Base-by-base conservation (phyloP, 1,284 basidiomycete species). In the Kalmanozyma brasiliensis region DNA sequence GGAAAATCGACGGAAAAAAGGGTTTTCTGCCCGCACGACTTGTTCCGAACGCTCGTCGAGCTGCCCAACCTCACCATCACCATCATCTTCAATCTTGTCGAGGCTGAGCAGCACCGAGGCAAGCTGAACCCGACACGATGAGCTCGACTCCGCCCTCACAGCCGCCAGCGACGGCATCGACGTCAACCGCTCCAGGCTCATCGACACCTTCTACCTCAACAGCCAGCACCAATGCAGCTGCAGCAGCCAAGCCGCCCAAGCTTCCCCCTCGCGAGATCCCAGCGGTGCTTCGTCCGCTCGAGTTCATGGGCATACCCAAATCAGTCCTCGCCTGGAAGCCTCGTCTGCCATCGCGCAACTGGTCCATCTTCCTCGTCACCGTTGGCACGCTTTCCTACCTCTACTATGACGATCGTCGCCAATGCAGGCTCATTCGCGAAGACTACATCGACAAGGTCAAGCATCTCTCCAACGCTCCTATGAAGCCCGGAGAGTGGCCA, bases 341-440 rank as follows among this genome's bases (percentile, higher is more conserved):
- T 7, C 77, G 79, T 17, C 86, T 96, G 34, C 94, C 94, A 7
- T 93, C 91, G 2, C 87, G 92, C 64, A 96, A 96, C 80, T 94
- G 92, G 92, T 88, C 92, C 79, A 93, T 97, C 78, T 97, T 96
- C 83, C 86, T 93, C 61, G 86, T 88, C 32, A 84, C 93, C 66
- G 89, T 91, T 11, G 89, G 88, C 20, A 86, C 89, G 4, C 73
- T 92, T 43, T 79, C 89, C 7, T 90, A 89, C 26, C 86, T 88
- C 55, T 96, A 93, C 84, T 85, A 88, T 52, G 93, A 95, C 80
- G 94, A 97, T 86, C 87, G 93, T 22, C 84, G 85, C 63, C 85
- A 93, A 83, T 92, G 91, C 83, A 88, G 87, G 68, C 81, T 85
- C 45, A 91, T 98, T 74, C 88, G 89, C 40, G 85, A 89, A 74